phyloP scores from a whole-genome alignment of 2,329 filamentous ascomycete species.

The Xylariaceae sp. region DNA sequence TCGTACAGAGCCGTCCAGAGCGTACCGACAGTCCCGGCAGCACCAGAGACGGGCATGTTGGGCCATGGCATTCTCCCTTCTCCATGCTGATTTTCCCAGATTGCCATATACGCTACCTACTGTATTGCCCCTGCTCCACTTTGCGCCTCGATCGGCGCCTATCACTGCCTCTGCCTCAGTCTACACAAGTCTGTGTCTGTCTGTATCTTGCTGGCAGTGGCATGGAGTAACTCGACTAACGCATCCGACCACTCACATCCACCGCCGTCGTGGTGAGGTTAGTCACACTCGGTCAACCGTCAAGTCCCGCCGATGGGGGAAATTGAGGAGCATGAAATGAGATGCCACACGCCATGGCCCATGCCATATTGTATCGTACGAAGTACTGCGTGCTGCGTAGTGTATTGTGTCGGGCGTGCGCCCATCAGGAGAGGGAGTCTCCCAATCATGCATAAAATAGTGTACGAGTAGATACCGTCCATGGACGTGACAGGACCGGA shows the following conservation, averaged over 20 bases:
- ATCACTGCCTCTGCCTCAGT: conserved; percentile 29
- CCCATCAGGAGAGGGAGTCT: not conserved
- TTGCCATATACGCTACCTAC: conserved; percentile 21
- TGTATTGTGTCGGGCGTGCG: conserved; percentile 4
- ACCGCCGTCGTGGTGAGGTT: conserved; percentile 5
- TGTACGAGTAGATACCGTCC: not conserved
- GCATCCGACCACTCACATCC: conserved; percentile 20
- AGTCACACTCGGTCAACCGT: conserved; percentile 12
- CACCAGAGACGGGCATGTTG: conserved; percentile 3
- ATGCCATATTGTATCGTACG: too few relatives aligned
- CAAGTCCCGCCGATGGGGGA: conserved; percentile 4
- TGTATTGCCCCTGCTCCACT: conserved; percentile 17
- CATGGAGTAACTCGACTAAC: conserved; percentile 10
- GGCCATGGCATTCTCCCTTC: conserved; percentile 28
- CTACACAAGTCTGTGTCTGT: conserved; percentile 22
- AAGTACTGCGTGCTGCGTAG: too few relatives aligned
- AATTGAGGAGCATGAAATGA: not conserved
- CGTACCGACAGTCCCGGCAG: not conserved
- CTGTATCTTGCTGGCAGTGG: conserved; percentile 12
- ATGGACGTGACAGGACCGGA: too few relatives aligned
- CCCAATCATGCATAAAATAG: not conserved
- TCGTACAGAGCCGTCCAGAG: not conserved
- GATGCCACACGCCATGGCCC: conserved; percentile 2
- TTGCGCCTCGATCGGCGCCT: conserved; percentile 28
- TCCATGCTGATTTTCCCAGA: conserved; percentile 26